These are phyloP conservation scores for Annulohypoxylon maeteangense DNA, from an alignment of 495 filamentous ascomycete genomes.

Conservation along the genomic window DNA sequence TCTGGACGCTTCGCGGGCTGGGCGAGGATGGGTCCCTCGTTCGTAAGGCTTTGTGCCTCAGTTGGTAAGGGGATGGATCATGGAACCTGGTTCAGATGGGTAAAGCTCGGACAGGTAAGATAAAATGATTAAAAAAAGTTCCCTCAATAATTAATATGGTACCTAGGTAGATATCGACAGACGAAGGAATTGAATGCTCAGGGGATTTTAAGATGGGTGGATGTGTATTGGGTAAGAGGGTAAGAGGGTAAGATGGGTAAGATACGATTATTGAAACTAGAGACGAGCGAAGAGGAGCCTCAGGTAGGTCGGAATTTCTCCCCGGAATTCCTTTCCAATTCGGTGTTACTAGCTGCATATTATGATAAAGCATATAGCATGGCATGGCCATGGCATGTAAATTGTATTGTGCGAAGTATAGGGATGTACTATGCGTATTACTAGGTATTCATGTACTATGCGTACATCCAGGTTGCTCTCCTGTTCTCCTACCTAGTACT, in stretches of 20 bases:
- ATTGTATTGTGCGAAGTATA: too few species aligned
- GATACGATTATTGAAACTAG: slow-evolving; percentile 19
- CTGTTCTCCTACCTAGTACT: too few species aligned
- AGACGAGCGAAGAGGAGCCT: slow-evolving; percentile 10
- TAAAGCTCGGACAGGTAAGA: slow-evolving; percentile 4
- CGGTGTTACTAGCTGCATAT: slow-evolving; percentile 22
- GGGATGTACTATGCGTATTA: not conserved
- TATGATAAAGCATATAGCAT: too few species aligned
- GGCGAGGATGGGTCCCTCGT: not conserved
- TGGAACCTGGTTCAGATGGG: not conserved
- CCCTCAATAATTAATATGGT: not conserved
- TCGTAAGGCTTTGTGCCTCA: not conserved
- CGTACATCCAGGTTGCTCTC: slow-evolving; percentile 7
- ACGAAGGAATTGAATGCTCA: slow-evolving; percentile 28
- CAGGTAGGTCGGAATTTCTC: slow-evolving; percentile 16
- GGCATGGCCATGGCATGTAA: too few species aligned
- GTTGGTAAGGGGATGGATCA: not conserved
- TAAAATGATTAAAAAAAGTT: slow-evolving; percentile 11
- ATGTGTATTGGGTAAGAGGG: too few species aligned
- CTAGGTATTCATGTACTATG: not conserved
- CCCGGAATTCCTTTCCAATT: slow-evolving; percentile 24
- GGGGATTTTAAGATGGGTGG: slow-evolving; percentile 3
- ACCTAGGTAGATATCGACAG: not conserved
- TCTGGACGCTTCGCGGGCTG: slow-evolving; percentile 5
- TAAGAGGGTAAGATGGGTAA: too few species aligned